A percentile compares a stretch with the other conserved stretches of the same genome.
Evolutionary conservation across 169 alveolate genomes (phyloP).

Genomic region (Cyclospora cayetanensis): DNA sequence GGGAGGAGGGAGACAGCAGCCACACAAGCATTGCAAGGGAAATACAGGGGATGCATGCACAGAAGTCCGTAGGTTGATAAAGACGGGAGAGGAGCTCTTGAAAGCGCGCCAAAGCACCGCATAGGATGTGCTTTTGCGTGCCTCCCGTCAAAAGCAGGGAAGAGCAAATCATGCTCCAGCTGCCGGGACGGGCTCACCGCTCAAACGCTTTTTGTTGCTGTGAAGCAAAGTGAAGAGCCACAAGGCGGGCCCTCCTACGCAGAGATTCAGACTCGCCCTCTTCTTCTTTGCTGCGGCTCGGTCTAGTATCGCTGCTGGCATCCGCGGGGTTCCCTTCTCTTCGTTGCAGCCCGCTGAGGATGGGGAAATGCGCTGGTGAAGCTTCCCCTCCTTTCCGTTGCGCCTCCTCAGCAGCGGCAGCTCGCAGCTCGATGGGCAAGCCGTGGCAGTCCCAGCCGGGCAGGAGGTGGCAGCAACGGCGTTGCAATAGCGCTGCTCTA

Average conservation of each 20-base stretch:
- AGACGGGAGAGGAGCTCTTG: too few relatives aligned
- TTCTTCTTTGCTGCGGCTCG: slow-evolving; percentile 33
- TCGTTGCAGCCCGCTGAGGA: too few relatives aligned
- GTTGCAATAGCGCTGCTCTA: slow-evolving; percentile 75
- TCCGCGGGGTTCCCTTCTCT: too few relatives aligned
- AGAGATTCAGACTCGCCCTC: not conserved
- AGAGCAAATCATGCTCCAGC: too few relatives aligned
- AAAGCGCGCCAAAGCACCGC: too few relatives aligned
- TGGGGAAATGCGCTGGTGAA: too few relatives aligned
- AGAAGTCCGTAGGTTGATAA: too few relatives aligned
- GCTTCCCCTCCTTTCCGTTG: slow-evolving; percentile 61
- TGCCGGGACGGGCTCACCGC: slow-evolving; percentile 16
- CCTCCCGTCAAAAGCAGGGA: too few relatives aligned
- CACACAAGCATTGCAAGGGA: too few relatives aligned
- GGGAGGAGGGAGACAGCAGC: too few relatives aligned
- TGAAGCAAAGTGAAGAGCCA: slow-evolving; percentile 47
- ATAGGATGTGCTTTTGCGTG: too few relatives aligned
- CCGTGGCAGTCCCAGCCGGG: slow-evolving; percentile 95
- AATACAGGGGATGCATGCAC: too few relatives aligned
- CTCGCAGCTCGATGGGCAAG: slow-evolving; percentile 87
- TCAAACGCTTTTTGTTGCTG: slow-evolving; percentile 43
- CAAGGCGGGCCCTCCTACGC: slow-evolving; percentile 54
- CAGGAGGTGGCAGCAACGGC: slow-evolving; percentile 79
- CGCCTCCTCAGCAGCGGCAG: slow-evolving; percentile 9
- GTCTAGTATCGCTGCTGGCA: not conserved